Evolutionary conservation across 129 eudicot genomes (phyloP), one percentile per base, ranked within the genome.

Genomic region (Artemisia tridentata): DNA sequence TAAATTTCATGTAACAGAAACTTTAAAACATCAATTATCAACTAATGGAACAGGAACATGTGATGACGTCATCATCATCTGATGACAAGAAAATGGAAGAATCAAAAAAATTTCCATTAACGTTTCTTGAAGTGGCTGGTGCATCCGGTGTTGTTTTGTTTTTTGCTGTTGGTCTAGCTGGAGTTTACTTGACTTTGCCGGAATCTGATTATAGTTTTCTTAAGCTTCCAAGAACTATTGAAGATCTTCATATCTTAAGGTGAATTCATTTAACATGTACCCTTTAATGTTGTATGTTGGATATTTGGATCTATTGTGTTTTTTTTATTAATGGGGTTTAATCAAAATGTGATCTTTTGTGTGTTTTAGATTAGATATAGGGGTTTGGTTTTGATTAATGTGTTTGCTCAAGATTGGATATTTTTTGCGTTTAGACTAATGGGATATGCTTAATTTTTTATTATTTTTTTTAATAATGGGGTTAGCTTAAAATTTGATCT

Each of bases 121-220:
- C 95, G 58, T 72, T 73, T 72, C 75, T 87, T 74, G 96, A 92
- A 82, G 49, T 83, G 56, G 69, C 70, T 50, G 80, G 83, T 60
- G 96, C 96, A 5, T 70, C 74, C 72, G 85, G 81, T 67, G 88
- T 92, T 69, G 84, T 87, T 43, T 68, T 84, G 77, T 84, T 83
- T 10, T 92, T 84, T 62, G 84, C 56, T 51, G 49, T 85, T 2
- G 91, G 96, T 74, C 93, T 92, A 64, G 21, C 80, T 34, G 83
- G 85, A 64, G 90, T 92, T 51, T 92, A 92, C 72, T 75, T 89
- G 27, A 92, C 96, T 59, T 75, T 92, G 83, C 98, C 98, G 34
- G 86, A 84, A 34, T 89, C 96, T 18, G 98, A 92, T 87, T 92
- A 92, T 74, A 89, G 90, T 73, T 92, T 92, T 71, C 90, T 92